Percentiles rank a stretch among this genome's conserved stretches.
Evolutionary conservation across 495 filamentous ascomycete genomes (phyloP).

Genomic region (Rostrohypoxylon terebratum): DNA sequence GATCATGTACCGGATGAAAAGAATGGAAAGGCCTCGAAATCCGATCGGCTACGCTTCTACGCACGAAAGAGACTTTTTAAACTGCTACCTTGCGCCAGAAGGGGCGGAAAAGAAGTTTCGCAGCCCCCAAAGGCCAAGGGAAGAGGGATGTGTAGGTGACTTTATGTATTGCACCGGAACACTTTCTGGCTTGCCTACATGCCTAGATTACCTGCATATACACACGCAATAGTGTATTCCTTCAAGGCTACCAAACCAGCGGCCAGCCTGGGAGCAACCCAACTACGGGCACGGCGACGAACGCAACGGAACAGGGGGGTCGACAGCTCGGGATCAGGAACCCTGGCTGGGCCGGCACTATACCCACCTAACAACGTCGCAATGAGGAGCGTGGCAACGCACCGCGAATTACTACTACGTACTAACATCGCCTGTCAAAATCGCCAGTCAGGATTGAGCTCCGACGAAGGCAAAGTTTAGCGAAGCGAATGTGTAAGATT

Average conservation of each 20-base stretch:
- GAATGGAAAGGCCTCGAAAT: neutral
- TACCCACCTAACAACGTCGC: neutral
- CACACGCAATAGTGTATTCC: neutral
- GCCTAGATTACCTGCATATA: neutral
- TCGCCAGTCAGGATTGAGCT: conserved; percentile 30
- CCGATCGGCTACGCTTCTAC: conserved; percentile 14
- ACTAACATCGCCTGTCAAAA: neutral
- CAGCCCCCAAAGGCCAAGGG: conserved; percentile 15
- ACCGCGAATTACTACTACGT: conserved; percentile 28
- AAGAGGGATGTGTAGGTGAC: neutral
- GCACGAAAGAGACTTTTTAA: neutral
- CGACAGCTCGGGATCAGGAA: conserved; percentile 23
- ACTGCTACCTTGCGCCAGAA: conserved; percentile 24
- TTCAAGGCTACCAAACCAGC: neutral
- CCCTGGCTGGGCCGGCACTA: conserved; percentile 34
- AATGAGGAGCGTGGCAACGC: conserved; percentile 32
- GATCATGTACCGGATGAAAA: conserved; percentile 9
- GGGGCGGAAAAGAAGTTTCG: conserved; percentile 10
- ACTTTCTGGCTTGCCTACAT: neutral
- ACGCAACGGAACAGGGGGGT: conserved; percentile 39
- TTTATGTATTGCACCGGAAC: neutral
- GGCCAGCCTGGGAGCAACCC: neutral
- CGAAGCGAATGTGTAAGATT: neutral
- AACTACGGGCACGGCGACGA: conserved; percentile 30
- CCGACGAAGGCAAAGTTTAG: conserved; percentile 3